These are phyloP conservation scores for Pythium vanterpoolii DNA, from an alignment of 352 stramenopile genomes.

Conservation along the genomic window DNA sequence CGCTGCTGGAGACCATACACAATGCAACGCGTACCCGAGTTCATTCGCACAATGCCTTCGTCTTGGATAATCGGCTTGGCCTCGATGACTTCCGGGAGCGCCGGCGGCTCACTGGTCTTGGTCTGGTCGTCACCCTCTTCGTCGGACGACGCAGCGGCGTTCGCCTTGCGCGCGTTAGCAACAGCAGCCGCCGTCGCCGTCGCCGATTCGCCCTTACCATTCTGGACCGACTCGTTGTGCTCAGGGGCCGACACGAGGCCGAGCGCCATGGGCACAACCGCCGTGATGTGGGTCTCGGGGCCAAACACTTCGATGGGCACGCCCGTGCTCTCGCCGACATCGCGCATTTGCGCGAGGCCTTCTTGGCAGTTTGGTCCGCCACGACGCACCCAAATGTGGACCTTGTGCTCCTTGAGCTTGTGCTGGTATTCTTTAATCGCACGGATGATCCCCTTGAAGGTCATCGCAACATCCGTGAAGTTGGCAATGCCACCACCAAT, in stretches of 20 bases:
- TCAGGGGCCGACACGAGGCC: slow-evolving; percentile 77
- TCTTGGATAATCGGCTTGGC: slow-evolving; percentile 57
- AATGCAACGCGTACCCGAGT: slow-evolving; percentile 88
- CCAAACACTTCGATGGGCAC: slow-evolving; percentile 95
- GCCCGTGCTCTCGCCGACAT: slow-evolving; percentile 83
- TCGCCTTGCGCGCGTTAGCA: slow-evolving; percentile 4
- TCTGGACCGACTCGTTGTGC: slow-evolving; percentile 10
- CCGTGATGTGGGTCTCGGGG: slow-evolving; percentile 95
- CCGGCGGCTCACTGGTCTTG: slow-evolving; percentile 28
- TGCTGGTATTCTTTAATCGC: slow-evolving; percentile 92
- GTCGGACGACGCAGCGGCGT: slow-evolving; percentile 2
- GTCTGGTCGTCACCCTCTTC: slow-evolving; percentile 24
- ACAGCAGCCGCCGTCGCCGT: slow-evolving; percentile 19
- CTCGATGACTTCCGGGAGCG: slow-evolving; percentile 15
- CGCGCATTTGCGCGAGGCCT: slow-evolving; percentile 91
- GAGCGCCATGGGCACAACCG: slow-evolving; percentile 92
- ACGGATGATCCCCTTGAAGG: slow-evolving; percentile 97
- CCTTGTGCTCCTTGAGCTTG: slow-evolving; percentile 88
- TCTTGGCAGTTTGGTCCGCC: slow-evolving; percentile 97
- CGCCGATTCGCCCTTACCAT: slow-evolving; percentile 5
- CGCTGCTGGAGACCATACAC: slow-evolving; percentile 95
- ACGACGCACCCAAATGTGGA: slow-evolving; percentile 94
- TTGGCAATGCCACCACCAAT: slow-evolving; percentile 98
- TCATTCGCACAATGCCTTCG: slow-evolving; percentile 83
- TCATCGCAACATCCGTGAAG: slow-evolving; percentile 97